Conservation (phyloP, 225 moss, liverwort and hornwort genomes). For the Rhytidiadelphus loreus region DNA sequence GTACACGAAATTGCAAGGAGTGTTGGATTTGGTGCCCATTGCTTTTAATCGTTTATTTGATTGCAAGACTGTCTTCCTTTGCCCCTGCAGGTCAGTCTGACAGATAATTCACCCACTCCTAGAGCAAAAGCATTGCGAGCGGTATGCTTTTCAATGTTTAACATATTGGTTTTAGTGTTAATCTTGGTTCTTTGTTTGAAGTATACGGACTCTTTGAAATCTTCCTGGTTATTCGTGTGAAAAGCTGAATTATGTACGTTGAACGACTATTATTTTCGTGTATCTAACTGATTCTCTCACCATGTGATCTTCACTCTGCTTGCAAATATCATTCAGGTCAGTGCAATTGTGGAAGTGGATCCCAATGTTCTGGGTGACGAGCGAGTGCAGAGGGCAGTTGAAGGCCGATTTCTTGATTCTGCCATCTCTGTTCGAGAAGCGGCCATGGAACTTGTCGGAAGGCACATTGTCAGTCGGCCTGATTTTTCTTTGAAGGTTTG, state of each 20-base stretch:
- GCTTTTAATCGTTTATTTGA: background rate
- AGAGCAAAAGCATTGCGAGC: constrained; percentile 95
- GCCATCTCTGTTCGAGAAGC: constrained; percentile 98
- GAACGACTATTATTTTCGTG: background rate
- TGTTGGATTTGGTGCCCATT: background rate
- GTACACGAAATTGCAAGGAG: background rate
- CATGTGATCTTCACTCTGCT: background rate
- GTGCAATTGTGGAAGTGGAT: constrained; percentile 87
- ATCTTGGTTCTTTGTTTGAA: background rate
- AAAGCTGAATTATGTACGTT: background rate
- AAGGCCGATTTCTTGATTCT: constrained; percentile 95
- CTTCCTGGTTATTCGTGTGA: background rate
- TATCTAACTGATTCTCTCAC: background rate
- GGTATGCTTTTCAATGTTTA: constrained; percentile 15
- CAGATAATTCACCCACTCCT: constrained; percentile 89
- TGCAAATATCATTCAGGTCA: constrained; percentile 32
- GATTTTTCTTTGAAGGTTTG: constrained; percentile 86
- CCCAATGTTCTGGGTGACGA: constrained; percentile 89
- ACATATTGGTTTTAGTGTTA: background rate
- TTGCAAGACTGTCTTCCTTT: background rate
- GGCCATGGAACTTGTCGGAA: constrained; percentile 95
- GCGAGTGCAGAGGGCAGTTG: constrained; percentile 85
- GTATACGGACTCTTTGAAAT: background rate
- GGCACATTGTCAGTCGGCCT: constrained; percentile 84
- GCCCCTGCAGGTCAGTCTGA: constrained; percentile 56